Evolutionary conservation across 352 stramenopile species (phyloP).

Genomic region (Phytophthora chlamydospora): DNA sequence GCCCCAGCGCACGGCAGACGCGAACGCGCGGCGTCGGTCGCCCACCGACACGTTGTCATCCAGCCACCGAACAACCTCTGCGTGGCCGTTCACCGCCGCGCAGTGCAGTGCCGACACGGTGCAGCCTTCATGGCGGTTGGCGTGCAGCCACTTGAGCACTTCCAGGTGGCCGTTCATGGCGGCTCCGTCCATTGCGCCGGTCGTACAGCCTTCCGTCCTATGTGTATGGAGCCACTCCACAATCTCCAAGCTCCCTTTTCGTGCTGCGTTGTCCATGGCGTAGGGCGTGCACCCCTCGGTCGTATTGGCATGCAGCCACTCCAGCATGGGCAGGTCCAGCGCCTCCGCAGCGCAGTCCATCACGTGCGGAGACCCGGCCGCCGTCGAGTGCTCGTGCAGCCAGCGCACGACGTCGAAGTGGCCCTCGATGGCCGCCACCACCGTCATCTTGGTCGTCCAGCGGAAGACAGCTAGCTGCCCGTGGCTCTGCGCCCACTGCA

Average conservation of each 20-base stretch:
- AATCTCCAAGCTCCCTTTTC: slow-evolving; percentile 38
- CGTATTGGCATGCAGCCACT: slow-evolving; percentile 46
- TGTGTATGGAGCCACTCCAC: slow-evolving; percentile 40
- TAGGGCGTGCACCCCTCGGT: slow-evolving; percentile 43
- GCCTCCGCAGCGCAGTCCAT: slow-evolving; percentile 48
- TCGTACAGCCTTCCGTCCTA: slow-evolving; percentile 37
- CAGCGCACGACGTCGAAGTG: slow-evolving; percentile 49
- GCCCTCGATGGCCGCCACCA: slow-evolving; percentile 47
- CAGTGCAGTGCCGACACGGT: slow-evolving; percentile 35
- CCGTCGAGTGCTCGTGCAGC: slow-evolving; percentile 37
- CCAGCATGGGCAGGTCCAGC: slow-evolving; percentile 35
- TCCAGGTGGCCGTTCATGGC: slow-evolving; percentile 41
- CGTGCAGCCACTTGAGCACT: slow-evolving; percentile 40
- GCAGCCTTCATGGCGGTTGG: slow-evolving; percentile 37
- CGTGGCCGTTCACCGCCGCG: slow-evolving; percentile 37
- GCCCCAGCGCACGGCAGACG: slow-evolving; percentile 38
- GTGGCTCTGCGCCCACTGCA: slow-evolving; percentile 33
- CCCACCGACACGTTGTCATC: slow-evolving; percentile 24
- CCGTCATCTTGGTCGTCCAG: slow-evolving; percentile 45
- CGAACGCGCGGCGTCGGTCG: slow-evolving; percentile 30
- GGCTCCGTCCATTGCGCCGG: slow-evolving; percentile 36
- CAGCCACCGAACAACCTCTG: slow-evolving; percentile 29
- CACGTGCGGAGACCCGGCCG: slow-evolving; percentile 35
- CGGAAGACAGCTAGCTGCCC: slow-evolving; percentile 14
- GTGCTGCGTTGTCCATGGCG: slow-evolving; percentile 43